Conservation (phyloP, 331 rosid species). For the Saraca asoca region DNA sequence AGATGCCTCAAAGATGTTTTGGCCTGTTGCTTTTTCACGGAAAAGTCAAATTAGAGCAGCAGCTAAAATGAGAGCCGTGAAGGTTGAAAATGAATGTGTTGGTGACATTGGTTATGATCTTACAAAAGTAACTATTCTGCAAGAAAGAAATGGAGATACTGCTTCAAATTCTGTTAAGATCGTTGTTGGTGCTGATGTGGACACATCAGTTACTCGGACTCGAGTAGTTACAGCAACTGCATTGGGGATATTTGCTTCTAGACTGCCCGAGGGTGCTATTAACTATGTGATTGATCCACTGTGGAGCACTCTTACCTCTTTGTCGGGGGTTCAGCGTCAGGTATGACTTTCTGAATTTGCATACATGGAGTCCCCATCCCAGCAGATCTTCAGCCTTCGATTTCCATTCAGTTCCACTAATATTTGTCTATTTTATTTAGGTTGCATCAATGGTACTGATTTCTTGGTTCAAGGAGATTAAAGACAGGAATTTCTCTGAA, state of each 20-base stretch:
- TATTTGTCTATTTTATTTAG: conserved; percentile 42
- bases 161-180: conserved; percentile 62
- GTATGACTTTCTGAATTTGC: conserved; percentile 46
- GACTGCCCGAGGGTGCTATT: conserved; percentile 57
- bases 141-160: conserved; percentile 74
- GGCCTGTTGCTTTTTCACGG: conserved; percentile 91
- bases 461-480: conserved; percentile 89
- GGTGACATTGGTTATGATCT: conserved; percentile 58
- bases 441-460: conserved; percentile 87
- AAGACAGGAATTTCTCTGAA: conserved; percentile 34
- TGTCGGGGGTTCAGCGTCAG: conserved; percentile 91
- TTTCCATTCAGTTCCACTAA: conserved; percentile 9
- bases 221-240: conserved; percentile 92
- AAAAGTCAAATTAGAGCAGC: conserved; percentile 95
- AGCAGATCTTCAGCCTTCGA: conserved; percentile 15
- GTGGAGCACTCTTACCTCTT: conserved; percentile 68
- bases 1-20: conserved; percentile 88
- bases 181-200: conserved; percentile 88
- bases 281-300: conserved; percentile 70
- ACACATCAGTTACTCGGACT: conserved; percentile 76
- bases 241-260: conserved; percentile 80
- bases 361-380: background rate
- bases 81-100: conserved; percentile 67
- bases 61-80: conserved; percentile 96
- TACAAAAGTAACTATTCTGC: conserved; percentile 49